Percentiles rank a stretch among this genome's conserved stretches.
These are phyloP conservation scores for Phialocephala subalpina DNA, from an alignment of 2,329 filamentous ascomycete genomes.

Conservation along the genomic window DNA sequence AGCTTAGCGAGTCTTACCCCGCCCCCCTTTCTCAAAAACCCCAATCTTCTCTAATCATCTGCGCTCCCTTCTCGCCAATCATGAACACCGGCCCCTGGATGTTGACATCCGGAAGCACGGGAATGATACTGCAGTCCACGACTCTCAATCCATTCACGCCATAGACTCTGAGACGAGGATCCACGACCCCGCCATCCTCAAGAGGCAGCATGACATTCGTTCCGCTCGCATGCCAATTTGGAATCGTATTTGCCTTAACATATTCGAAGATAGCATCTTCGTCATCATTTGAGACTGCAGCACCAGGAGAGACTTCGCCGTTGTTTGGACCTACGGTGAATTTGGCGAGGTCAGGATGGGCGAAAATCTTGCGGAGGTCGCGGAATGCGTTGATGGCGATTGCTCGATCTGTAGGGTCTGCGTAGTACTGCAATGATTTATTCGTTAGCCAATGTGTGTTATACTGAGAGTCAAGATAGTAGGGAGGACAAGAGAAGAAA, in stretches of 20 bases:
- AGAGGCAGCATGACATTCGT: neutral
- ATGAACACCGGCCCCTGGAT: neutral
- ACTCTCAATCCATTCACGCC: neutral
- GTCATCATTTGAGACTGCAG: neutral
- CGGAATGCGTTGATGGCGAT: constrained; percentile 51
- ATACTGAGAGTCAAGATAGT: constrained; percentile 31
- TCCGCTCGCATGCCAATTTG: neutral
- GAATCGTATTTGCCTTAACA: constrained; percentile 6
- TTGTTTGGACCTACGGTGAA: neutral
- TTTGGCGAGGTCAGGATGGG: constrained; percentile 13
- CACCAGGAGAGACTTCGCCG: constrained; percentile 21
- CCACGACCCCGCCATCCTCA: neutral
- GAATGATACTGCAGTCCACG: neutral
- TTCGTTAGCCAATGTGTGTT: neutral
- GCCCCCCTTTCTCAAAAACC: neutral
- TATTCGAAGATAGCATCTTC: constrained; percentile 22
- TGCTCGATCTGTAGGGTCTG: constrained; percentile 48
- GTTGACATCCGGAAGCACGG: neutral
- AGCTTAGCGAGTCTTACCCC: neutral
- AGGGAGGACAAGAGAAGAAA: neutral
- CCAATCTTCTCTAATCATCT: constrained; percentile 13
- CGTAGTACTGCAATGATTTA: constrained; percentile 31
- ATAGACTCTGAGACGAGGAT: neutral
- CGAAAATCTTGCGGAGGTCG: constrained; percentile 47
- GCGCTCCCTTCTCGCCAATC: constrained; percentile 2